These are phyloP conservation scores for Austropuccinia psidii DNA, from an alignment of 1,284 basidiomycete species.

Conservation along the genomic window DNA sequence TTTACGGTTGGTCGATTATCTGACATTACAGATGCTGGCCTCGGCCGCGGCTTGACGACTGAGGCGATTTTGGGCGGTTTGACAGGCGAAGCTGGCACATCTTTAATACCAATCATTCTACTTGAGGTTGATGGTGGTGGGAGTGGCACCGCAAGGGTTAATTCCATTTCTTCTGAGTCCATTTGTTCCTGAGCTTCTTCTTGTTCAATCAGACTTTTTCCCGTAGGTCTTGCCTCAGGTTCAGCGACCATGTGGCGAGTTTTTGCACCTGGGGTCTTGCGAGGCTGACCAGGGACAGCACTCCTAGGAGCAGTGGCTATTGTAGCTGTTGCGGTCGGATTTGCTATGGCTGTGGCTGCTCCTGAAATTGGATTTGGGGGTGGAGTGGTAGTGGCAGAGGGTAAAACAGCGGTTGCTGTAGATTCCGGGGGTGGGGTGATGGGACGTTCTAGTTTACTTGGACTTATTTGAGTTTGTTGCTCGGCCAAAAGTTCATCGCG, in stretches of 20 bases:
- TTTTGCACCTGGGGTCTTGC: conserved; percentile 71
- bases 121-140: conserved; percentile 45
- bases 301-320: conserved; percentile 61
- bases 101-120: conserved; percentile 35
- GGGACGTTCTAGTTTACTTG: conserved; percentile 52
- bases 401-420: conserved; percentile 51
- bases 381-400: conserved; percentile 47
- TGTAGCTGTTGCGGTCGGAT: conserved; percentile 58
- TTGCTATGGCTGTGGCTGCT: conserved; percentile 45
- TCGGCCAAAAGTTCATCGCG: conserved; percentile 53
- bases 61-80: background rate
- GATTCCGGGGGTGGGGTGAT: conserved; percentile 66
- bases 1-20: background rate
- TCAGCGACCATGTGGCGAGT: conserved; percentile 51
- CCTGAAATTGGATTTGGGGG: conserved; percentile 59
- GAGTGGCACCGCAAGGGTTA: conserved; percentile 2
- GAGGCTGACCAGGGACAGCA: conserved; percentile 68
- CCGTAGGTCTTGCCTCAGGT: conserved; percentile 42
- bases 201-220: conserved; percentile 52
- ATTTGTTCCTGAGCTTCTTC: conserved; percentile 2
- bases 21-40: conserved; percentile 19
- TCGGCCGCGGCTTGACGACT: background rate
- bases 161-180: background rate
- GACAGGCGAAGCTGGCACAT: background rate
- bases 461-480: conserved; percentile 30